phyloP scores from a whole-genome alignment of 371 early-diverging fungal genomes.

The Coemansia sp. region DNA sequence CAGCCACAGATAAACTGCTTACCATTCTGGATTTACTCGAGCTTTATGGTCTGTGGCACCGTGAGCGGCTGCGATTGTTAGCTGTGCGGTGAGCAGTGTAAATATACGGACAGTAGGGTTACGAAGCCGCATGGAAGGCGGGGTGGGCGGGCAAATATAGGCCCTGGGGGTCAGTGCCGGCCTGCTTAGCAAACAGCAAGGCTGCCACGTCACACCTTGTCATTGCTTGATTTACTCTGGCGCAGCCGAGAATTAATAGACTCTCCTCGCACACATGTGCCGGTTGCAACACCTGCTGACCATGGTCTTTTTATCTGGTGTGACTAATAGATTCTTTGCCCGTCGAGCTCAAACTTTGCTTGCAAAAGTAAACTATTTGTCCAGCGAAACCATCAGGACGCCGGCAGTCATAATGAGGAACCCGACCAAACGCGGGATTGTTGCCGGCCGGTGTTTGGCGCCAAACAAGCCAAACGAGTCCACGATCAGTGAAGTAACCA shows the following conservation, averaged over 20 bases:
- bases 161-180: not conserved
- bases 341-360: too few relatives aligned
- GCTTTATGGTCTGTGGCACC: not conserved
- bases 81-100: not conserved
- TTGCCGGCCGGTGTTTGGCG: not conserved
- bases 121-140: not conserved
- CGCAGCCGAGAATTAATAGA: too few relatives aligned
- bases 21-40: not conserved
- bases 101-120: not conserved
- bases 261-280: too few relatives aligned
- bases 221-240: too few relatives aligned
- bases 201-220: not conserved
- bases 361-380: not conserved
- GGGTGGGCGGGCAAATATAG: not conserved
- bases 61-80: not conserved
- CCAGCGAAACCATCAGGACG: constrained; percentile 1
- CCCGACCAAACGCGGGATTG: constrained; percentile 1
- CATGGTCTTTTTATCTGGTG: too few relatives aligned
- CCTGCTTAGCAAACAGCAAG: not conserved
- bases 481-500: not conserved
- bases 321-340: too few relatives aligned
- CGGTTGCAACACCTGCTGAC: too few relatives aligned
- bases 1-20: not conserved
- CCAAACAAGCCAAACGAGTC: constrained; percentile 4
- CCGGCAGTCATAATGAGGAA: constrained; percentile 3